Percentiles rank a stretch among this genome's conserved stretches.
These are phyloP conservation scores for Paraphaeosphaeria sporulosa DNA, from an alignment of 2,329 filamentous ascomycete species.

Conservation along the genomic window DNA sequence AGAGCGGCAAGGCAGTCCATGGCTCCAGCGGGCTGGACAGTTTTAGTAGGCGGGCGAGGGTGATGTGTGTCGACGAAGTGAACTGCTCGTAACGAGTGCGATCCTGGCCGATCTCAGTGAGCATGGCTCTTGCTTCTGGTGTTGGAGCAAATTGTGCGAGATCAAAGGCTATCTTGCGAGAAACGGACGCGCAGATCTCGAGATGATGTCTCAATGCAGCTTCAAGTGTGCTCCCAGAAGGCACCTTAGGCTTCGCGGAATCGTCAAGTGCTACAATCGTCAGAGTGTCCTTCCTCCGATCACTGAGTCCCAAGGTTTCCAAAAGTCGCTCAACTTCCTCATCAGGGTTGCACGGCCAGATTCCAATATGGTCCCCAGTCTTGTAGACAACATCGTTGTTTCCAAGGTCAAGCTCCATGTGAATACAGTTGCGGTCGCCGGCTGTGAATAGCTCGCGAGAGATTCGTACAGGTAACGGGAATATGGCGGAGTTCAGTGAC, in stretches of 20 bases:
- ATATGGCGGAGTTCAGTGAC: conserved; percentile 40
- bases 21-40: conserved; percentile 30
- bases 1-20: conserved; percentile 46
- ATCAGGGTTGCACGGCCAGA: conserved; percentile 52
- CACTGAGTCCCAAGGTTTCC: conserved; percentile 32
- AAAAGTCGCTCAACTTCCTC: conserved; percentile 48
- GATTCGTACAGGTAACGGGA: conserved; percentile 40
- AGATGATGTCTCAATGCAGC: conserved; percentile 56
- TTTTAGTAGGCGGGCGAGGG: conserved; percentile 48
- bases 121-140: conserved; percentile 35
- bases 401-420: conserved; percentile 51
- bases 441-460: conserved; percentile 47
- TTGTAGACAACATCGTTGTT: conserved; percentile 51
- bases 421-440: conserved; percentile 50
- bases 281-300: conserved; percentile 29
- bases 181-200: conserved; percentile 54
- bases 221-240: conserved; percentile 50
- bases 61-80: conserved; percentile 44
- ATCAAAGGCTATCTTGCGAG: conserved; percentile 48
- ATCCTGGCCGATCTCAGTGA: conserved; percentile 42
- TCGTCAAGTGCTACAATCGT: conserved; percentile 38
- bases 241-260: conserved; percentile 46
- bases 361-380: conserved; percentile 53
- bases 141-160: conserved; percentile 53
- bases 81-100: conserved; percentile 46